Base-by-base conservation (phyloP, 1,139 yeast species). In the Pneumocystis carinii region DNA sequence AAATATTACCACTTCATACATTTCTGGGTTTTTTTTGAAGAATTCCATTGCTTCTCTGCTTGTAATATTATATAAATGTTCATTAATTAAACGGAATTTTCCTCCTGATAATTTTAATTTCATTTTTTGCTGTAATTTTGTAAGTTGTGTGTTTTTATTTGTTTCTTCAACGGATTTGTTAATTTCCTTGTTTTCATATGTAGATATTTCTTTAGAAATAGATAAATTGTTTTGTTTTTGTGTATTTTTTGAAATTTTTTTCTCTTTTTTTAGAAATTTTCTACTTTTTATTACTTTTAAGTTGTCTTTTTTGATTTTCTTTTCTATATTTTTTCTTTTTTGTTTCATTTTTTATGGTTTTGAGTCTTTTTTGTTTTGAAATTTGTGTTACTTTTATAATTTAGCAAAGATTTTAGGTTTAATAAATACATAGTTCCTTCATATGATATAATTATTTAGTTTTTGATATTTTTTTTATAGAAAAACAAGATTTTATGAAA, bases 1-100 rank as follows among this genome's bases (percentile, higher is more conserved):
- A 48, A 48, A 48, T 24, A 48, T 48, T 1, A 48, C 55, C 55
- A 90, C 97, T 68, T 89, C 95, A 73, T 90, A 92, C 68, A 94
- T 78, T 36, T 84, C 83, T 0, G 99, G 99, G 69, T 90, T 95
- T 29, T 85, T 83, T 66, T 81, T 76, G 62, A 94, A 83, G 68
- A 94, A 76, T 59, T 79, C 77, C 53, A 89, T 76, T 0, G 98
- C 98, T 38, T 83, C 83, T 15, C 81, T 83, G 0, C 97, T 90
- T 1, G 85, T 76, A 36, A 85, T 86, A 0, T 97, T 92, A 71
- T 92, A 92, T 36, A 92, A 77, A 72, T 90, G 95, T 73, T 92
- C 98, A 72, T 92, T 92, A 72, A 92, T 94, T 97, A 97, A 92
- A 73, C 99, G 80, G 75, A 92, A 92, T 70, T 98, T 78, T 0